Percentiles rank a stretch among this genome's conserved stretches.
Evolutionary conservation across 2,329 filamentous ascomycete species (phyloP).

Genomic region (Endothia cerciana): DNA sequence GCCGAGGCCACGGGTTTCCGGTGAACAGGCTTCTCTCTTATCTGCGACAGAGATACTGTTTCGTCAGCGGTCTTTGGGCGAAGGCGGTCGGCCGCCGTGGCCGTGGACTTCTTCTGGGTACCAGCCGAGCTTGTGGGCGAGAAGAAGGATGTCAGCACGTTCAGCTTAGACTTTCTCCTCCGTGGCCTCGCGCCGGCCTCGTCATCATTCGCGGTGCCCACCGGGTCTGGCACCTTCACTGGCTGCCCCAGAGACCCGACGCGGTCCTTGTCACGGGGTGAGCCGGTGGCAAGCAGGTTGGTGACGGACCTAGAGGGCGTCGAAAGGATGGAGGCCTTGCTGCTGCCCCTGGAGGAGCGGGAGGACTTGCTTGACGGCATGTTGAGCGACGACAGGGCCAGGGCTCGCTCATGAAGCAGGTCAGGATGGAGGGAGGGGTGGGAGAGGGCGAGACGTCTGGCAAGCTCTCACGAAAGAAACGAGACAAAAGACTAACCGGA

Average conservation of each 20-base stretch:
- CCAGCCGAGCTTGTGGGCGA: conserved; percentile 23
- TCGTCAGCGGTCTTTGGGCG: conserved; percentile 28
- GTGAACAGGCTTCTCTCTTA: conserved; percentile 16
- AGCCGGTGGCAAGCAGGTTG: conserved; percentile 22
- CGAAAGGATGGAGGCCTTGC: conserved; percentile 27
- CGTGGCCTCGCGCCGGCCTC: conserved; percentile 19
- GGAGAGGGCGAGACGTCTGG: background rate
- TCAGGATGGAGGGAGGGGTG: background rate
- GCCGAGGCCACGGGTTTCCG: conserved; percentile 21
- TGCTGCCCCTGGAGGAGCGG: conserved; percentile 27
- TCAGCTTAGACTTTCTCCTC: conserved; percentile 27
- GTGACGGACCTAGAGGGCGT: conserved; percentile 24
- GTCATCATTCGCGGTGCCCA: conserved; percentile 10
- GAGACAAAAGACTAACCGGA: conserved; percentile 13
- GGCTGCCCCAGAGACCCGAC: conserved; percentile 18
- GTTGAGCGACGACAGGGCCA: conserved; percentile 17
- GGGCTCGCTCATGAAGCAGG: background rate
- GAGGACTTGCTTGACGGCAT: conserved; percentile 31
- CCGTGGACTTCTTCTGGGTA: conserved; percentile 11
- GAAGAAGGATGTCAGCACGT: conserved; percentile 29
- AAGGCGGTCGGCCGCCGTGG: conserved; percentile 6
- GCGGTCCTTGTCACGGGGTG: conserved; percentile 16
- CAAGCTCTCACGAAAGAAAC: background rate
- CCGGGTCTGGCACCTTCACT: conserved; percentile 14
- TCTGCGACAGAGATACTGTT: conserved; percentile 12